Percentiles rank a stretch among this genome's conserved stretches.
Evolutionary conservation across 257 asterid species (phyloP).

Genomic region (Osmanthus fragrans): DNA sequence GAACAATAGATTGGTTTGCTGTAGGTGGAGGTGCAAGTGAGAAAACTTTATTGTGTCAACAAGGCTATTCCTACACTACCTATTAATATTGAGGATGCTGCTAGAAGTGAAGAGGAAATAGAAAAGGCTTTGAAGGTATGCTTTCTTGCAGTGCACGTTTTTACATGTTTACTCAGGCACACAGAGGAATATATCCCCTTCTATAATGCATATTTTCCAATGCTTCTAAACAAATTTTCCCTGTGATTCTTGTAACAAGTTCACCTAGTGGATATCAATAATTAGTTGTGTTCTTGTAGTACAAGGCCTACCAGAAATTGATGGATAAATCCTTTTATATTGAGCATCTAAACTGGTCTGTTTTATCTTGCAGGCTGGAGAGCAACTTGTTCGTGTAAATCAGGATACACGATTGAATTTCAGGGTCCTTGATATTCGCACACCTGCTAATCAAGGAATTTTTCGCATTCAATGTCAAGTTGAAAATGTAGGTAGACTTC

Average conservation of each 20-base stretch:
- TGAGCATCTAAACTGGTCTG: neutral
- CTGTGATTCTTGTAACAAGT: neutral
- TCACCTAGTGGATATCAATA: neutral
- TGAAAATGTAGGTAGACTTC: slow-evolving; percentile 52
- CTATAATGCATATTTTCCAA: neutral
- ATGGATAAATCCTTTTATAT: neutral
- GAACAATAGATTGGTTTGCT: neutral
- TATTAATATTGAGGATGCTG: slow-evolving; percentile 75
- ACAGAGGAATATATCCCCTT: neutral
- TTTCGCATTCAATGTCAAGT: slow-evolving; percentile 73
- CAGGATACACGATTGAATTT: slow-evolving; percentile 89
- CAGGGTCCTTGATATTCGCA: slow-evolving; percentile 81
- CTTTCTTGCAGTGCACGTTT: neutral
- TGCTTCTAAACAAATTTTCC: neutral
- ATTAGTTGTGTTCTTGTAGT: neutral
- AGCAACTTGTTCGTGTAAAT: slow-evolving; percentile 82
- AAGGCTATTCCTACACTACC: slow-evolving; percentile 65
- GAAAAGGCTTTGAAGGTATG: slow-evolving; percentile 66
- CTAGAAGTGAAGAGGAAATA: slow-evolving; percentile 75
- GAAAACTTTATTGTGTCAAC: slow-evolving; percentile 59
- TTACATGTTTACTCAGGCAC: too few relatives aligned
- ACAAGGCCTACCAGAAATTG: neutral
- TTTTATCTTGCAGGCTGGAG: slow-evolving; percentile 61
- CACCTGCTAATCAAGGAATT: slow-evolving; percentile 89
- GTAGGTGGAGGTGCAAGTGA: slow-evolving; percentile 84